These are phyloP conservation scores for Rhizopogon roseolus DNA, from an alignment of 768 basidiomycete species.

Conservation along the genomic window DNA sequence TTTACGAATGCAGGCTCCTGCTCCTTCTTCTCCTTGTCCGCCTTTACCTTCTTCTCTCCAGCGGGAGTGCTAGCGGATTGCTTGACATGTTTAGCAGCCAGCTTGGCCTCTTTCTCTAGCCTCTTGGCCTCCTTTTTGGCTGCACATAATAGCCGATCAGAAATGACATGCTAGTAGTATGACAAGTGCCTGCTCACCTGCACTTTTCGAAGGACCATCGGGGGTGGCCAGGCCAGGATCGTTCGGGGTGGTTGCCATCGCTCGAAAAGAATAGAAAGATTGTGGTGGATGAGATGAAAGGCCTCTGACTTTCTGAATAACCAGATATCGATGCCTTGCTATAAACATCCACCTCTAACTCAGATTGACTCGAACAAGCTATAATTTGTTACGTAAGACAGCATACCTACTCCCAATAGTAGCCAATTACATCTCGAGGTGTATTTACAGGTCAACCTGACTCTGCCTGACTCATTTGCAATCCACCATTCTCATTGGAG, in stretches of 20 bases:
- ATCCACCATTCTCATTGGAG: too few species aligned
- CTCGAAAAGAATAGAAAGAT: background rate
- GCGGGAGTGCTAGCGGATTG: constrained; percentile 31
- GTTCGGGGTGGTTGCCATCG: background rate
- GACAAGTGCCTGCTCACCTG: constrained; percentile 24
- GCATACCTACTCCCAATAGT: too few species aligned
- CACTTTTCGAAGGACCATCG: constrained; percentile 31
- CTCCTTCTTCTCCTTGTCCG: constrained; percentile 67
- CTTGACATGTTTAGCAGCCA: constrained; percentile 59
- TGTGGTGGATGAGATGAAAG: background rate
- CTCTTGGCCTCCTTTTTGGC: constrained; percentile 86
- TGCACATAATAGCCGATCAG: constrained; percentile 18
- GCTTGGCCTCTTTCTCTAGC: constrained; percentile 73
- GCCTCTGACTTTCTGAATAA: background rate
- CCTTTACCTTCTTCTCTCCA: constrained; percentile 69
- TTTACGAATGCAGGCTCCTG: constrained; percentile 80
- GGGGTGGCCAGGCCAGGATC: background rate
- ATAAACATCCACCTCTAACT: constrained; percentile 15
- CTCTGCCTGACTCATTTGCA: too few species aligned
- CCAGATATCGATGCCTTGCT: constrained; percentile 15
- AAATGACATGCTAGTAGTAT: background rate
- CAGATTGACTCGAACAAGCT: constrained; percentile 8
- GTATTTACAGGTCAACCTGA: too few species aligned
- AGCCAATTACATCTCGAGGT: too few species aligned
- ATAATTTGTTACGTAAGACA: constrained; percentile 4